phyloP scores from a whole-genome alignment of 106 monocot genomes.

The Iris macrosiphon region DNA sequence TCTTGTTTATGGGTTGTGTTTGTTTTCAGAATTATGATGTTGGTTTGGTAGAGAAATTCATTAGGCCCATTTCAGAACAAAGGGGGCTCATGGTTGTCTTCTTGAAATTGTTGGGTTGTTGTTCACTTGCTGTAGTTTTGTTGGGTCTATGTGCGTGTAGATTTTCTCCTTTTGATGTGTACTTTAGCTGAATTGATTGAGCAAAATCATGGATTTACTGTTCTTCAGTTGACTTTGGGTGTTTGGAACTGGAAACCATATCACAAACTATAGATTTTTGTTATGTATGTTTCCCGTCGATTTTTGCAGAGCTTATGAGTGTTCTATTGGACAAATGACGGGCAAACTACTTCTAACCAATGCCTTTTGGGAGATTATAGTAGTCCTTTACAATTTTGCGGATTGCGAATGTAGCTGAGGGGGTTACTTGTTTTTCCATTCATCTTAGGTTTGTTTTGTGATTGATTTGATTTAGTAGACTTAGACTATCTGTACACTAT shows the following conservation, averaged over 20 bases:
- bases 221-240: neutral
- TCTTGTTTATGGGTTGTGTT: neutral
- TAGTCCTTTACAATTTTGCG: neutral
- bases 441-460: neutral
- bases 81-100: neutral
- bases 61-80: neutral
- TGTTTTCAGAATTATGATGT: neutral
- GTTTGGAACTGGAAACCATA: slow-evolving; percentile 1
- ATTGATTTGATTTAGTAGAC: neutral
- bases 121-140: neutral
- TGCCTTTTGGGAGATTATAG: neutral
- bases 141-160: neutral
- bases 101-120: neutral
- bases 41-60: slow-evolving; percentile 4
- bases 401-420: neutral
- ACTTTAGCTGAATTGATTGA: neutral
- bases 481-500: neutral
- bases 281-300: neutral
- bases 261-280: neutral
- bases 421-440: neutral
- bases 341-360: neutral
- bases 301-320: neutral
- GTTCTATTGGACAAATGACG: neutral
- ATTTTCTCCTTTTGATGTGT: neutral
- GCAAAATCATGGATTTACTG: neutral